phyloP scores from a whole-genome alignment of 192 early-diverging fungal genomes.

The Mortierella hygrophila region DNA sequence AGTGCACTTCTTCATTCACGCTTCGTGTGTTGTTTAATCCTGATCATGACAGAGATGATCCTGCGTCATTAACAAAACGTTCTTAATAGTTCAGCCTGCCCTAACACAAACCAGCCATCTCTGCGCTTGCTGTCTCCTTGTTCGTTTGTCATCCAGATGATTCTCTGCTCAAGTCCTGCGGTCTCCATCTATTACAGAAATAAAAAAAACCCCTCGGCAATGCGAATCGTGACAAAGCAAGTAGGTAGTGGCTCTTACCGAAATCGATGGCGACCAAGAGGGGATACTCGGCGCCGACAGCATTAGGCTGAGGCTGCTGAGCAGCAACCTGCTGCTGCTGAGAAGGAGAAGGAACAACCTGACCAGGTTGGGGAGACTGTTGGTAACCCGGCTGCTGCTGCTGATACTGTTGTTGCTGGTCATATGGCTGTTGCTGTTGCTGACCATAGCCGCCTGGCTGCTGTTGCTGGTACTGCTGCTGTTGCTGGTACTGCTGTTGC shows the following conservation, averaged over 20 bases:
- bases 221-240: too few species aligned
- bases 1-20: background rate
- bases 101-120: background rate
- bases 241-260: constrained; percentile 22
- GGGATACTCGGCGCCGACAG: constrained; percentile 52
- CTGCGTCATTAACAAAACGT: background rate
- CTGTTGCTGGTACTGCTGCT: constrained; percentile 30
- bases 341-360: constrained; percentile 11
- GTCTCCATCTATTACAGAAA: background rate
- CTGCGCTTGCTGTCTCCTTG: background rate
- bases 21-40: background rate
- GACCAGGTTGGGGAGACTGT: constrained; percentile 20
- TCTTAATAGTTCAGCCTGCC: background rate
- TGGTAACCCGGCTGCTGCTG: constrained; percentile 30
- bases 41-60: background rate
- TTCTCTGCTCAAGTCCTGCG: background rate
- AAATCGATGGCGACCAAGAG: constrained; percentile 62
- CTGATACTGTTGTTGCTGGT: constrained; percentile 24
- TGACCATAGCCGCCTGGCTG: constrained; percentile 20
- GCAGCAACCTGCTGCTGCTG: constrained; percentile 6
- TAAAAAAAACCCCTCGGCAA: too few species aligned
- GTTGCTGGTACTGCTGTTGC: constrained; percentile 38
- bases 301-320: constrained; percentile 16
- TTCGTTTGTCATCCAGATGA: background rate
- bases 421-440: constrained; percentile 28